Conservation (phyloP, 768 basidiomycete genomes). For the Imleria badia region DNA sequence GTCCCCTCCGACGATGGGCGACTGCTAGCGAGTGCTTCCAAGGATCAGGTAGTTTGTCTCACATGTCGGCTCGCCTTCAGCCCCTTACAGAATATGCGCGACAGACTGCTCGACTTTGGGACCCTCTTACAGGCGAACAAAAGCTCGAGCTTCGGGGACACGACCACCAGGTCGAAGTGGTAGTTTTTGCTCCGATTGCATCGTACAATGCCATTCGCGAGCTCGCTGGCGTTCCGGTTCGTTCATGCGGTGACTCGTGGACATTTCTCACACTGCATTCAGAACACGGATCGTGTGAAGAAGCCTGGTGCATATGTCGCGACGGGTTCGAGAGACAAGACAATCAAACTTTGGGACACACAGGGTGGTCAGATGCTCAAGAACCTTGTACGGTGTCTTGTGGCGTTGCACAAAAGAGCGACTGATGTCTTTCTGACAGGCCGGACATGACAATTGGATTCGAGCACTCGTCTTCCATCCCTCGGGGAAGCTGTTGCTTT, state of each 20-base stretch:
- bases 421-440: conserved; percentile 36
- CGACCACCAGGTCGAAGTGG: conserved; percentile 82
- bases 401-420: background rate
- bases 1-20: conserved; percentile 70
- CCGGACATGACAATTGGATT: conserved; percentile 90
- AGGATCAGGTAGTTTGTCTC: conserved; percentile 68
- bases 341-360: conserved; percentile 89
- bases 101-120: conserved; percentile 79
- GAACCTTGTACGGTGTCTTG: conserved; percentile 54
- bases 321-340: conserved; percentile 89
- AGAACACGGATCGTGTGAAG: conserved; percentile 54
- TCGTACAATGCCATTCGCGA: conserved; percentile 77
- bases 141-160: conserved; percentile 86
- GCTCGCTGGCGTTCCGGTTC: conserved; percentile 67
- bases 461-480: conserved; percentile 89
- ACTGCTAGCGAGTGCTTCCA: conserved; percentile 76
- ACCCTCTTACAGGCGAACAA: conserved; percentile 67
- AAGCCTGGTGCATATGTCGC: conserved; percentile 61
- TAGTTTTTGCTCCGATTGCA: conserved; percentile 75
- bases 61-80: background rate
- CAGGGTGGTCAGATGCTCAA: conserved; percentile 78
- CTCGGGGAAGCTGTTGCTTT: conserved; percentile 84
- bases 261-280: background rate
- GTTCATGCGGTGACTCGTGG: conserved; percentile 23
- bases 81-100: background rate